Base-by-base conservation (phyloP, 768 basidiomycete genomes). In the Podaxis sp. region DNA sequence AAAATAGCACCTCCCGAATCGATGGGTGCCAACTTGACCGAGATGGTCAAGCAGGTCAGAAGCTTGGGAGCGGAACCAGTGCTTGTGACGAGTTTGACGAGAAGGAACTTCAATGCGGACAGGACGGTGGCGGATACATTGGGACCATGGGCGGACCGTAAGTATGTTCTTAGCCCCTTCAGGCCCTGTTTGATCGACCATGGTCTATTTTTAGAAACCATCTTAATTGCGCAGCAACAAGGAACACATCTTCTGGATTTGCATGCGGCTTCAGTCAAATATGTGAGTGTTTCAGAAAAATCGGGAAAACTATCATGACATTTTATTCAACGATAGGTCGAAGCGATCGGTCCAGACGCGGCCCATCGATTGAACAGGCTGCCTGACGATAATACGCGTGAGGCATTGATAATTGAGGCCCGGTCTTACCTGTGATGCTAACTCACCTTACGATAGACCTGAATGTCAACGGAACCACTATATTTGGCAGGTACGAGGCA, bases 1-100 rank as follows among this genome's bases (percentile, higher is more conserved):
- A 76, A 77, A 63, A 77, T 81, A 51, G 78, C 77, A 0, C 73
- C 77, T 46, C 77, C 79, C 3, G 78, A 75, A 61, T 78, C 77
- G 0, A 80, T 80, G 79, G 77, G 77, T 7, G 74, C 72, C 1
- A 79, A 81, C 58, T 52, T 79, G 44, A 80, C 79, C 15, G 66
- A 66, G 7, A 79, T 78, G 78, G 74, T 78, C 6, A 57, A 75
- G 56, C 72, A 78, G 60, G 70, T 80, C 54, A 70, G 76, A 10
- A 72, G 71, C 2, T 61, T 76, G 20, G 77, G 77, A 11, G 78
- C 69, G 4, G 76, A 77, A 58, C 78, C 79, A 0, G 76, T 81
- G 22, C 67, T 80, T 8, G 76, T 80, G 40, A 80, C 79, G 15
- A 76, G 75, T 63, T 67, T 80, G 56, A 79, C 78, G 3, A 66